Conservation (phyloP, 768 basidiomycete genomes). For the Leccinum uliginosum region DNA sequence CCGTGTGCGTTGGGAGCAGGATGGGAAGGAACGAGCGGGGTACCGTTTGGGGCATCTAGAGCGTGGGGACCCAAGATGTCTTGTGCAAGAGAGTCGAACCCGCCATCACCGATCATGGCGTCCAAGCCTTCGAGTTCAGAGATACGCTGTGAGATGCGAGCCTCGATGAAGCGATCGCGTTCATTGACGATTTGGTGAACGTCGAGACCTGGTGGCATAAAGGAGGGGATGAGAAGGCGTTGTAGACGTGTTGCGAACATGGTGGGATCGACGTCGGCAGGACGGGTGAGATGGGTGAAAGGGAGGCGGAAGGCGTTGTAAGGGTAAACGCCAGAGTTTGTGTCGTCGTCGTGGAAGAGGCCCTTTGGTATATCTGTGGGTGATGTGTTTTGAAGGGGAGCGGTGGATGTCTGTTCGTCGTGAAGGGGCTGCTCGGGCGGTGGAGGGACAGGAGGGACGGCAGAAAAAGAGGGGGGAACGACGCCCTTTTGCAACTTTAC, state of each 20-base stretch:
- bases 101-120: constrained; percentile 75
- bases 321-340: constrained; percentile 79
- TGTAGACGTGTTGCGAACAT: constrained; percentile 71
- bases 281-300: constrained; percentile 72
- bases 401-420: constrained; percentile 47
- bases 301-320: constrained; percentile 90
- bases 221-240: constrained; percentile 77
- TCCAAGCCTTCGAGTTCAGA: constrained; percentile 79
- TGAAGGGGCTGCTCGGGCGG: constrained; percentile 40
- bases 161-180: constrained; percentile 86
- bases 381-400: constrained; percentile 37
- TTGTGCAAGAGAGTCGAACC: constrained; percentile 50
- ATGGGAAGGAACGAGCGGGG: constrained; percentile 27
- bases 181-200: constrained; percentile 89
- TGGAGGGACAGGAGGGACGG: constrained; percentile 25
- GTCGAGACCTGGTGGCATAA: constrained; percentile 91
- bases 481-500: constrained; percentile 66
- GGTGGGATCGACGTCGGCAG: constrained; percentile 53
- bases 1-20: constrained; percentile 67
- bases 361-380: constrained; percentile 65
- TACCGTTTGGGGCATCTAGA: constrained; percentile 30
- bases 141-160: constrained; percentile 83
- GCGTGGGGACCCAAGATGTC: constrained; percentile 25
- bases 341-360: constrained; percentile 74
- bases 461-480: constrained; percentile 19